A percentile compares a stretch with the other conserved stretches of the same genome.
Conservation (phyloP, 345 rosid species). For the Ricinus communis region DNA sequence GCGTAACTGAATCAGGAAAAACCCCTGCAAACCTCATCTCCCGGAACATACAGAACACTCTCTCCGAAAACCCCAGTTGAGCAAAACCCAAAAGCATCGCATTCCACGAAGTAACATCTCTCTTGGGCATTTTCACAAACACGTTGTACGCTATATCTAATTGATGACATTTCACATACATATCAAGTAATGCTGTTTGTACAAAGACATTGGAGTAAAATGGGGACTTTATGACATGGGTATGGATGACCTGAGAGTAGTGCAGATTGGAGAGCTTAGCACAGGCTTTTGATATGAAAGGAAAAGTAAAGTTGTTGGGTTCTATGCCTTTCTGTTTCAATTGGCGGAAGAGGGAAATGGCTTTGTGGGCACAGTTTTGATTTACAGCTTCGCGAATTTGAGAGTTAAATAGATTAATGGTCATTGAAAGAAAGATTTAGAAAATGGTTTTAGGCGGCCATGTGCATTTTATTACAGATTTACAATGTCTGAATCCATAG, state of each 20-base stretch:
- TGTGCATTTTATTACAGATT: no score
- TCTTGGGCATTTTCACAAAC: constrained; percentile 55
- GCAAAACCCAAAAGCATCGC: constrained; percentile 55
- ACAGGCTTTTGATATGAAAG: constrained; percentile 62
- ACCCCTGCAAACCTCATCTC: constrained; percentile 48
- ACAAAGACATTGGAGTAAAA: constrained; percentile 44
- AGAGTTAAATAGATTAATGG: constrained; percentile 40
- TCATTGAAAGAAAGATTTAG: constrained; percentile 11
- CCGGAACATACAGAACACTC: constrained; percentile 25
- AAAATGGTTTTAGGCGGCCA: constrained; percentile 20
- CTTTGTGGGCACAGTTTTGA: constrained; percentile 31
- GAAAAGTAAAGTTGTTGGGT: constrained; percentile 59
- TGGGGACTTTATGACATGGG: constrained; percentile 47
- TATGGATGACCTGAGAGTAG: constrained; percentile 38
- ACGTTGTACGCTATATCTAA: constrained; percentile 35
- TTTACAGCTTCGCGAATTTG: constrained; percentile 46
- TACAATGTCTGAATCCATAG: no score
- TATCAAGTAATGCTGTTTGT: constrained; percentile 48
- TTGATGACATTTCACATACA: constrained; percentile 43
- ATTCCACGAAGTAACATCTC: constrained; percentile 63
- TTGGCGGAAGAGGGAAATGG: constrained; percentile 46
- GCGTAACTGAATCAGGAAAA: constrained; percentile 53
- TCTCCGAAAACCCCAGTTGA: constrained; percentile 33
- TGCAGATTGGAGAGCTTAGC: constrained; percentile 38
- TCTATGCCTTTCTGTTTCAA: constrained; percentile 44